phyloP scores from a whole-genome alignment of 108 stramenopile genomes.

The Fragilaria crotonensis region DNA sequence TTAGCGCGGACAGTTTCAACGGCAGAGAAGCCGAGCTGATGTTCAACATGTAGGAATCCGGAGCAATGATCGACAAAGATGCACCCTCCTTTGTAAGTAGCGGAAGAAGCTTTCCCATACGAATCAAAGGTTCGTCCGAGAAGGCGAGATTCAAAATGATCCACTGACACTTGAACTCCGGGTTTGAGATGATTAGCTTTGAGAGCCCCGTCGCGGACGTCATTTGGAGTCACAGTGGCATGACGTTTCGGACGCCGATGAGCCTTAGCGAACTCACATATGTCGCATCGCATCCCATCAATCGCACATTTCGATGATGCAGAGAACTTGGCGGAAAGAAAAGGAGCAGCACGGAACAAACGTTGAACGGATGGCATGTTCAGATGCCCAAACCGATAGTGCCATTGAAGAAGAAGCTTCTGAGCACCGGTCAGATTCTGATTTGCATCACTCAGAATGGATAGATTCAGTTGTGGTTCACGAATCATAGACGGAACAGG shows the following conservation, averaged over 20 bases:
- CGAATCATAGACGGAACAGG: neutral
- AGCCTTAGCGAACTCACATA: conserved; percentile 20
- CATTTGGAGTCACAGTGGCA: neutral
- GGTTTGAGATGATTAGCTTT: neutral
- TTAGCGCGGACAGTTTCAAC: conserved; percentile 17
- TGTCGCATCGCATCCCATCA: conserved; percentile 1
- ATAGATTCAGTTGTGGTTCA: neutral
- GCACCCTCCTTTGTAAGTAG: conserved; percentile 9
- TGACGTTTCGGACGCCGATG: neutral
- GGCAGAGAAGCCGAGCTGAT: conserved; percentile 18
- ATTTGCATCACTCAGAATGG: conserved; percentile 12
- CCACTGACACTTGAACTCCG: neutral
- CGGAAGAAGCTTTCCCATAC: conserved; percentile 16
- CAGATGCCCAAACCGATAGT: conserved; percentile 22
- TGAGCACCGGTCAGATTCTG: conserved; percentile 30
- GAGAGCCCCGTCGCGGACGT: neutral
- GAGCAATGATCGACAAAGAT: conserved; percentile 35
- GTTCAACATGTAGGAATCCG: conserved; percentile 8
- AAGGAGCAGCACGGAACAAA: neutral
- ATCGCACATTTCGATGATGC: neutral
- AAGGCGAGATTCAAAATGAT: conserved; percentile 6
- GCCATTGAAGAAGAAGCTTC: conserved; percentile 36
- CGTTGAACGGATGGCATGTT: conserved; percentile 2
- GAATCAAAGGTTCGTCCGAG: conserved; percentile 20
- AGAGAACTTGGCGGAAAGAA: neutral